phyloP scores from a whole-genome alignment of 148 eudicot species.

The Camellia sinensis region DNA sequence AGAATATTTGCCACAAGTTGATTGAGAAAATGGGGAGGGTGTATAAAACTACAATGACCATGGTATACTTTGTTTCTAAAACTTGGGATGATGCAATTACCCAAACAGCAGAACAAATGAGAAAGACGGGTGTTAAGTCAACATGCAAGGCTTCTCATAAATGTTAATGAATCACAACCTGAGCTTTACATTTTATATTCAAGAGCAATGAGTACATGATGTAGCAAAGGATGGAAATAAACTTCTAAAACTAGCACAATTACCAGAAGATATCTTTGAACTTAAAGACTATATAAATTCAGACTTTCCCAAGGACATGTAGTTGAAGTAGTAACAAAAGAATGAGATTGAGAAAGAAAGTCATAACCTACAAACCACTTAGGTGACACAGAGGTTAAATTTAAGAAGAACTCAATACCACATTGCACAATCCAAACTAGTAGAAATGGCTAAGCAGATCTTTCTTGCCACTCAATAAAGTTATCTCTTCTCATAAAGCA shows the following conservation, averaged over 20 bases:
- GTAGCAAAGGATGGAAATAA: neutral
- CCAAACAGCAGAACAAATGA: neutral
- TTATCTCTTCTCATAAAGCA: too few species aligned
- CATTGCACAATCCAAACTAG: neutral
- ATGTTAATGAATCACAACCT: neutral
- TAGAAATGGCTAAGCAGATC: neutral
- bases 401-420: neutral
- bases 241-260: neutral
- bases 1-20: conserved; percentile 1
- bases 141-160: too few species aligned
- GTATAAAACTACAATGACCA: neutral
- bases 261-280: neutral
- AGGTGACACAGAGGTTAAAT: neutral
- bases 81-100: neutral
- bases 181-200: too few species aligned
- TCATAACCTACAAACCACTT: neutral
- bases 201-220: neutral
- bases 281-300: neutral
- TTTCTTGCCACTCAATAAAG: neutral
- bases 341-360: neutral
- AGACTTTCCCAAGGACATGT: neutral
- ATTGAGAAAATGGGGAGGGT: conserved; percentile 3
- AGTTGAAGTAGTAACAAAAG: neutral
- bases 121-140: too few species aligned
- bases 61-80: neutral